phyloP scores from a whole-genome alignment of 129 eudicot genomes.

The Scalesia atractyloides region DNA sequence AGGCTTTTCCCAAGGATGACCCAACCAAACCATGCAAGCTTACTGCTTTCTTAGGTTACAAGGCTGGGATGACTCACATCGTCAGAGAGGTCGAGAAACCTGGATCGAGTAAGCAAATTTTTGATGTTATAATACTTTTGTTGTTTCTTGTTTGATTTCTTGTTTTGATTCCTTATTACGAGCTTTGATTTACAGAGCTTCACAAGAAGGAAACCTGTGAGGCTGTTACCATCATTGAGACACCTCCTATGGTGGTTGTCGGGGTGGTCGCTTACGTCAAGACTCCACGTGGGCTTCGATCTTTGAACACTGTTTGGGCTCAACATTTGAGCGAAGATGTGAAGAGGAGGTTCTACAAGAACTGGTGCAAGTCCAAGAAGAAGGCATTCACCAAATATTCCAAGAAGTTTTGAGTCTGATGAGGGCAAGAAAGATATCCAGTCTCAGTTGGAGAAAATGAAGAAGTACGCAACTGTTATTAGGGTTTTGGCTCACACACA shows the following conservation, averaged over 20 bases:
- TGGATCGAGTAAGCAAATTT: conserved; percentile 42
- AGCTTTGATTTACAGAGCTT: conserved; percentile 36
- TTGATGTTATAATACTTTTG: background rate
- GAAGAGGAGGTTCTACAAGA: conserved; percentile 35
- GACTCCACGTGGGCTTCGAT: conserved; percentile 31
- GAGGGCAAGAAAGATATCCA: conserved; percentile 70
- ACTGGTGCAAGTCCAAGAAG: conserved; percentile 60
- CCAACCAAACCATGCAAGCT: conserved; percentile 51
- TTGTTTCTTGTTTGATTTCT: background rate
- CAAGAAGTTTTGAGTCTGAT: conserved; percentile 49
- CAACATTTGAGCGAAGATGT: conserved; percentile 53
- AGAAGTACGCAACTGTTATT: conserved; percentile 62
- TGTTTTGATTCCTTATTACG: background rate
- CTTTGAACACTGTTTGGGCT: conserved; percentile 28
- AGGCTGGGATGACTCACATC: conserved; percentile 58
- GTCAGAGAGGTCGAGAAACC: conserved; percentile 61
- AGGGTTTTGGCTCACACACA: conserved; percentile 72
- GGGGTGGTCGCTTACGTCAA: conserved; percentile 30
- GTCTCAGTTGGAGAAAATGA: conserved; percentile 66
- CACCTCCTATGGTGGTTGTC: conserved; percentile 33
- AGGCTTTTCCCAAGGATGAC: conserved; percentile 58
- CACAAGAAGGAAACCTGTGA: conserved; percentile 88
- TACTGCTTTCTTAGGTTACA: conserved; percentile 60
- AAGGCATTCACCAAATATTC: conserved; percentile 58
- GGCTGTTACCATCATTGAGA: conserved; percentile 53